Percentiles rank a stretch among this genome's conserved stretches.
Conservation (phyloP, 108 stramenopile species). For the Skeletonema grethae region DNA sequence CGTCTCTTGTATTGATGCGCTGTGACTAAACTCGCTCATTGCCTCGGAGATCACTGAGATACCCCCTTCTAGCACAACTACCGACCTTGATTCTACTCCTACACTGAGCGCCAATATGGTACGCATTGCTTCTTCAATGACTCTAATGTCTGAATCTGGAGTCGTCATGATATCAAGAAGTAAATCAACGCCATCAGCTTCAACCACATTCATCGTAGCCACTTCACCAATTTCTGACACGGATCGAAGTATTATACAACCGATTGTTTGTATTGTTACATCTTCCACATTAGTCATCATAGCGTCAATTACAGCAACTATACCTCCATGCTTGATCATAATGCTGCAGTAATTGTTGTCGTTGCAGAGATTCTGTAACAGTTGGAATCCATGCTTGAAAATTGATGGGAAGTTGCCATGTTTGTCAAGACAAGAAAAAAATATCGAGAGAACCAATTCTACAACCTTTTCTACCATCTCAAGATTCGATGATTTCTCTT, state of each 20-base stretch:
- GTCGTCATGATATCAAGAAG: slow-evolving; percentile 17
- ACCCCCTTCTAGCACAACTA: slow-evolving; percentile 21
- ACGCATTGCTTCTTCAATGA: slow-evolving; percentile 11
- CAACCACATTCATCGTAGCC: slow-evolving; percentile 5
- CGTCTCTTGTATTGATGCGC: slow-evolving; percentile 5
- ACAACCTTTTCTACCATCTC: slow-evolving; percentile 1
- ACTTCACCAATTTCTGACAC: not conserved
- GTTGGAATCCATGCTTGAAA: slow-evolving; percentile 5
- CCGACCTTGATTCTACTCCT: slow-evolving; percentile 2
- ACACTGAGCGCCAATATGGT: slow-evolving; percentile 1
- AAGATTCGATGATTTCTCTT: not conserved
- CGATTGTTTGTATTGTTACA: slow-evolving; percentile 16
- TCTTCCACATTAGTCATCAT: slow-evolving; percentile 19
- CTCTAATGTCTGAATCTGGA: not conserved
- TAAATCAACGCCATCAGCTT: slow-evolving; percentile 22
- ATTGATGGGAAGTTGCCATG: slow-evolving; percentile 9
- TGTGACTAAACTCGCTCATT: not conserved
- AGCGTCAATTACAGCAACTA: slow-evolving; percentile 22
- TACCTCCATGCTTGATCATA: slow-evolving; percentile 27
- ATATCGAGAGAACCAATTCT: not conserved
- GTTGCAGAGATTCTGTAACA: not conserved
- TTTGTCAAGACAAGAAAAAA: slow-evolving; percentile 19
- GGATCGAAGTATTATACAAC: slow-evolving; percentile 15
- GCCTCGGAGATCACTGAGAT: slow-evolving; percentile 1
- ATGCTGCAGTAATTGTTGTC: not conserved